Evolutionary conservation across 2,329 filamentous ascomycete genomes (phyloP).

Genomic region (Claviceps sp.): DNA sequence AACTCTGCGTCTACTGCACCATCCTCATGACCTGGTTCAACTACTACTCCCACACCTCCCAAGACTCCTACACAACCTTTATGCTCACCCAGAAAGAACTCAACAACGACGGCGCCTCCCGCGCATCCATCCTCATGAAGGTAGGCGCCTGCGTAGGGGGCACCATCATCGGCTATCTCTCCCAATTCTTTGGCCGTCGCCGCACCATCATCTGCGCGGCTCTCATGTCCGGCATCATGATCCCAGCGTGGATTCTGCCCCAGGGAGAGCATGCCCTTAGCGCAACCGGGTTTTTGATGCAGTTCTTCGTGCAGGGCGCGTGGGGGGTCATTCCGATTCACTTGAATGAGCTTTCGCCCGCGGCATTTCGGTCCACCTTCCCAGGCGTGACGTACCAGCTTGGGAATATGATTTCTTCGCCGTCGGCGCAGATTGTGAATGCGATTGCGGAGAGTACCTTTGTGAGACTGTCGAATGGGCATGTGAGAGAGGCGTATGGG

Average conservation of each 20-base stretch:
- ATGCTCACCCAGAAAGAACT: conserved; percentile 63
- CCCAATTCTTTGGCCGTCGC: conserved; percentile 63
- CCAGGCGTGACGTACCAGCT: conserved; percentile 61
- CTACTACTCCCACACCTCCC: conserved; percentile 65
- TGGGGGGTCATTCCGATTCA: conserved; percentile 61
- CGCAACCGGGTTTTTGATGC: conserved; percentile 54
- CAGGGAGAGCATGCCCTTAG: conserved; percentile 45
- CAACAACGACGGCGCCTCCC: conserved; percentile 46
- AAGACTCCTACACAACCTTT: conserved; percentile 73
- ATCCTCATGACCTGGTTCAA: conserved; percentile 69
- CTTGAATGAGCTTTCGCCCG: conserved; percentile 59
- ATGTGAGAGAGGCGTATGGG: conserved; percentile 55
- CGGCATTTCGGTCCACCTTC: conserved; percentile 57
- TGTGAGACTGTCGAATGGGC: conserved; percentile 39
- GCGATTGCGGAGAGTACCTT: conserved; percentile 52
- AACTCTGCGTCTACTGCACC: conserved; percentile 63
- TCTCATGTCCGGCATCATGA: conserved; percentile 45
- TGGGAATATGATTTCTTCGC: conserved; percentile 61
- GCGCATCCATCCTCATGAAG: conserved; percentile 75
- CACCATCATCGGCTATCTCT: conserved; percentile 59
- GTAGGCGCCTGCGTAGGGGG: conserved; percentile 63
- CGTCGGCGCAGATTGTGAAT: conserved; percentile 65
- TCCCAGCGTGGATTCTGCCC: conserved; percentile 60
- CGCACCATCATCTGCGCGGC: conserved; percentile 50
- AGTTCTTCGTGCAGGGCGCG: conserved; percentile 53